Evolutionary conservation across 306 rosid genomes (phyloP).

Genomic region (barrel medic (Medicago truncatula)): MtrunA17r5.0-ANR NC_053043.1:35905001-35905500

Average conservation of each 20-base stretch:
- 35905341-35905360: not conserved
- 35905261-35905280: not conserved
- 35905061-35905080: not conserved
- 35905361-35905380: not conserved
- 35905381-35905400: not conserved
- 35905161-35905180: not conserved
- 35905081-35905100: not conserved
- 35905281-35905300: not conserved
- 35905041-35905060: not conserved
- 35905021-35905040: not conserved
- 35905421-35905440: not conserved
- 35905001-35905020: not conserved
- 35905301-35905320: not conserved
- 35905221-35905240: not conserved
- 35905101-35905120: not conserved
- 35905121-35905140: not conserved
- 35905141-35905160: not conserved
- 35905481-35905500: not conserved
- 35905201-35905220: not conserved
- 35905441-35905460: not conserved
- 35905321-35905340: not conserved
- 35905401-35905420: not conserved
- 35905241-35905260: not conserved
- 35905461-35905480: not conserved
- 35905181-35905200: not conserved